Evolutionary conservation across 345 rosid genomes (phyloP), one percentile per base, ranked within the genome.

Genomic region (Lepidium africanum): DNA sequence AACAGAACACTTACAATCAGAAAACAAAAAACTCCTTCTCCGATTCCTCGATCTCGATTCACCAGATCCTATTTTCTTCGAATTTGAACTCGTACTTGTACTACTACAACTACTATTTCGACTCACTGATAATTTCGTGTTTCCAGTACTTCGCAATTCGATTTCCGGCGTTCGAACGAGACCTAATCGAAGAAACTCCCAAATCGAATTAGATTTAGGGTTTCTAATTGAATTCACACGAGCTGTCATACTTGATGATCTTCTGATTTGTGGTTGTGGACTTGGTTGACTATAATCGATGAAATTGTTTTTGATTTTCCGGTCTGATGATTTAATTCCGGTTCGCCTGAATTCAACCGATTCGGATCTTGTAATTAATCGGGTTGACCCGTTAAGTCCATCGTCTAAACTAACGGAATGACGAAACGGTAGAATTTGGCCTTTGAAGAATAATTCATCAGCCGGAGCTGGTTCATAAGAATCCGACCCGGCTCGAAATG

Each of bases 121-220:
- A 25, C 88, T 91, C 17, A 81, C 84, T 1, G 84, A 72, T 3
- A 73, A 70, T 59, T 71, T 70, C 19, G 13, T 51, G 36, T 74
- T 84, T 30, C 36, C 55, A 55, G 73, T 41, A 12, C 63, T 65
- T 16, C 93, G 81, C 10, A 60, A 56, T 46, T 91, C 91, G 33
- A 94, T 87, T 54, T 85, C 97, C 9, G 99, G 99, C 0, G 87
- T 76, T 5, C 89, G 89, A 54, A 91, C 89, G 65, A 89, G 63
- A 6, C 99, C 91, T 7, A 83, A 48, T 52, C 87, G 55, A 49
- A 94, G 76, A 40, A 87, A 75, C 15, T 85, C 92, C 99, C 99
- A 88, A 12, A 83, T 54, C 1, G 96, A 77, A 21, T 63, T 52
- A 3, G 87, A 81, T 64, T 74, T 85, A 15, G 78, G 78, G 66